These are phyloP conservation scores for Fraxinus americana DNA, from an alignment of 257 asterid genomes.

Conservation along the genomic window DNA sequence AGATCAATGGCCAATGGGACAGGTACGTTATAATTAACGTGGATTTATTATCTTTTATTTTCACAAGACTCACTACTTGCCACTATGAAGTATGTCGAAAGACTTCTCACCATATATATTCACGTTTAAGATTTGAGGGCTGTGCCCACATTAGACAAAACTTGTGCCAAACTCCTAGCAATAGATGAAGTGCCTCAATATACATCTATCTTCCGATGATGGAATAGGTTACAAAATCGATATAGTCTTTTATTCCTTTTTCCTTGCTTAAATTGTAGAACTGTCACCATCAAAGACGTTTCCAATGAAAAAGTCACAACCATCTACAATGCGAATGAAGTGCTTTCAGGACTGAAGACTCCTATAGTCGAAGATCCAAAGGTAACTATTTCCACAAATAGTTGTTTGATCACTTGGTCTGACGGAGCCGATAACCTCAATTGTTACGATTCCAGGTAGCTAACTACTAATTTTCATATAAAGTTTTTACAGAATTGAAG, in stretches of 20 bases:
- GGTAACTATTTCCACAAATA: constrained; percentile 37
- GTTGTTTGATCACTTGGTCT: not conserved
- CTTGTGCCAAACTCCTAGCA: no score
- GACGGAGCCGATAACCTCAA: not conserved
- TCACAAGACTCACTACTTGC: not conserved
- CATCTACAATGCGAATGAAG: constrained; percentile 70
- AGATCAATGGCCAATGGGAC: constrained; percentile 85
- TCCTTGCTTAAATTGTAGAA: constrained; percentile 38
- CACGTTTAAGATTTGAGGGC: no score
- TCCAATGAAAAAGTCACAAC: constrained; percentile 42
- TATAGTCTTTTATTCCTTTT: not conserved
- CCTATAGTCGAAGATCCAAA: constrained; percentile 61
- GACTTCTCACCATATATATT: no score
- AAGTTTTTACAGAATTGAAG: no score
- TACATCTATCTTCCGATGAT: not conserved
- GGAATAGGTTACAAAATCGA: not conserved
- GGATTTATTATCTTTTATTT: not conserved
- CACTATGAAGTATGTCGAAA: no score
- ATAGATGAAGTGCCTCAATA: not conserved
- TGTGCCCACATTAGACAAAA: no score
- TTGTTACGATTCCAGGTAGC: not conserved
- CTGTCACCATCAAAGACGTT: constrained; percentile 51
- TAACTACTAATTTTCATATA: not conserved
- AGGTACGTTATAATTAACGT: constrained; percentile 39
- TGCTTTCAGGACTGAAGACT: constrained; percentile 55